Conservation (phyloP, 345 rosid genomes). For the Arabidopsis suecica region DNA sequence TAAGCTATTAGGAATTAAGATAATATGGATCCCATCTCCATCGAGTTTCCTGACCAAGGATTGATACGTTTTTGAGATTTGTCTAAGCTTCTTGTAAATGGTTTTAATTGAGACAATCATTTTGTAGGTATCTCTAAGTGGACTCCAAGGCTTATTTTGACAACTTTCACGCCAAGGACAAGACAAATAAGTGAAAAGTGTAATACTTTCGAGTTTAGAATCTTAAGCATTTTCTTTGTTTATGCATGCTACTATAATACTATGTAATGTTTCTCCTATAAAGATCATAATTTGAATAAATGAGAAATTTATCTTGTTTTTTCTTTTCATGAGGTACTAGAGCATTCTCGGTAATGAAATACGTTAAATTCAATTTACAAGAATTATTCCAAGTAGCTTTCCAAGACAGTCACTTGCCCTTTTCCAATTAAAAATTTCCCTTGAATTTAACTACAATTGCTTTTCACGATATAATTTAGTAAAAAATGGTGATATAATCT, state of each 20-base stretch:
- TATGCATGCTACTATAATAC: neutral
- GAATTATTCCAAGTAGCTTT: neutral
- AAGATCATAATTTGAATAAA: constrained; percentile 9
- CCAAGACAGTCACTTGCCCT: neutral
- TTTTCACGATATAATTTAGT: neutral
- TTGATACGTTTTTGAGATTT: constrained; percentile 12
- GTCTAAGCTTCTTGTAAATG: constrained; percentile 28
- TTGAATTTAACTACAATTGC: neutral
- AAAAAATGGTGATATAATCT: neutral
- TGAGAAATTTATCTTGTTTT: neutral
- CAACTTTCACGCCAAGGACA: constrained; percentile 22
- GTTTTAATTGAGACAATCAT: neutral
- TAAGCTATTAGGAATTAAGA: neutral
- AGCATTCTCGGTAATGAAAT: too few relatives aligned
- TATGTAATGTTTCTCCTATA: constrained; percentile 14
- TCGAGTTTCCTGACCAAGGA: constrained; percentile 12
- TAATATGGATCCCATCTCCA: neutral
- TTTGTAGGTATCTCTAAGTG: too few relatives aligned
- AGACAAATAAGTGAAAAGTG: neutral
- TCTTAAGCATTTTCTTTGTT: neutral
- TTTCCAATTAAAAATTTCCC: neutral
- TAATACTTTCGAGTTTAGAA: too few relatives aligned
- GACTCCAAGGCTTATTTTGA: neutral
- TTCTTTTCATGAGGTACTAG: too few relatives aligned
- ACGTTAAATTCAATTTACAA: too few relatives aligned